These are phyloP conservation scores for Talaromyces verruculosus DNA, from an alignment of 2,329 filamentous ascomycete species.

Conservation along the genomic window DNA sequence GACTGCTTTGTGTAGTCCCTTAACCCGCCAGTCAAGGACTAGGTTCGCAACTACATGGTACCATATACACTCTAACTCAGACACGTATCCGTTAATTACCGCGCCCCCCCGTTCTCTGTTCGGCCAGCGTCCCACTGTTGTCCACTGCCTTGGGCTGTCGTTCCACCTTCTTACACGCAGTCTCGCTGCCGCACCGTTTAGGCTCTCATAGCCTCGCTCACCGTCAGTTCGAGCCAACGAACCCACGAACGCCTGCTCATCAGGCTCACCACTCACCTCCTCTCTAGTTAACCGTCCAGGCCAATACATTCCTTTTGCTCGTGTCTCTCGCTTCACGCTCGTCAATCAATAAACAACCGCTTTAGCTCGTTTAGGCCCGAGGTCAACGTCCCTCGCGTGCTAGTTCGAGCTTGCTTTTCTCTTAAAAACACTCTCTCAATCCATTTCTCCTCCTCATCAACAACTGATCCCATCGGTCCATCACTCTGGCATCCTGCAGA, in stretches of 20 bases:
- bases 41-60: conserved; percentile 5
- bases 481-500: background rate
- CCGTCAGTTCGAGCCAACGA: conserved; percentile 16
- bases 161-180: conserved; percentile 12
- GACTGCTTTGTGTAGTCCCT: background rate
- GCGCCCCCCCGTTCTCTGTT: conserved; percentile 9
- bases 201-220: conserved; percentile 15
- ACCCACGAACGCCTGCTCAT: conserved; percentile 14
- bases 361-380: conserved; percentile 1
- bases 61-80: background rate
- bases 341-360: conserved; percentile 8
- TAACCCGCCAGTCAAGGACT: background rate
- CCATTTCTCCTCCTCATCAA: background rate
- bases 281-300: conserved; percentile 16
- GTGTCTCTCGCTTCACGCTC: conserved; percentile 14
- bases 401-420: conserved; percentile 1
- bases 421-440: background rate
- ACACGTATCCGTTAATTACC: conserved; percentile 14
- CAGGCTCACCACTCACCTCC: conserved; percentile 7
- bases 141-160: conserved; percentile 14
- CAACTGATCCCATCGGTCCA: background rate
- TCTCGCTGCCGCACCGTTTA: conserved; percentile 2
- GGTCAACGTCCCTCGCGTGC: background rate
- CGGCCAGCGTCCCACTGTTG: conserved; percentile 1
- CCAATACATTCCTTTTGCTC: conserved; percentile 18